Evolutionary conservation across 2,329 filamentous ascomycete genomes (phyloP), one percentile per base, ranked within the genome.

Genomic region (Eutypa lata): DNA sequence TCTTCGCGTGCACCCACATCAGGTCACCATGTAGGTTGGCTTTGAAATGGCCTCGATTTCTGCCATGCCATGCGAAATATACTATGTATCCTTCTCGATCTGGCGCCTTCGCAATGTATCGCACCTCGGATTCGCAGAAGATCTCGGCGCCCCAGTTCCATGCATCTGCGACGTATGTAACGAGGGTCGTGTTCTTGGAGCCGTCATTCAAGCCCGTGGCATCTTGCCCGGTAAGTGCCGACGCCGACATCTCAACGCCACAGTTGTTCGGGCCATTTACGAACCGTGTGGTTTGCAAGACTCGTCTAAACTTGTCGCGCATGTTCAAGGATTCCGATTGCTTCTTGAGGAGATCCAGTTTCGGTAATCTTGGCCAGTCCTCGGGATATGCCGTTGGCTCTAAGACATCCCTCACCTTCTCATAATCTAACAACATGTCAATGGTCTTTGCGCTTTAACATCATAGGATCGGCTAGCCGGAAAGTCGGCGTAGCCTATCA

Each of bases 91-190:
- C 84, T 14, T 77, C 76, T 4, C 70, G 68, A 0, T 66, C 64
- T 1, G 72, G 72, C 42, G 76, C 75, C 63, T 83, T 79, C 51
- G 81, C 76, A 48, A 89, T 73, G 61, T 87, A 81, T 44, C 81
- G 75, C 2, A 88, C 86, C 65, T 89, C 84, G 55, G 83, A 84
- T 59, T 84, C 79, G 66, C 86, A 89, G 57, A 89, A 89, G 67
- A 89, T 81, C 61, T 89, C 84, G 13, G 86, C 83, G 8, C 85
- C 86, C 83, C 84, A 86, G 61, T 87, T 86, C 85, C 84, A 88
- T 2, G 86, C 84, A 65, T 89, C 86, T 7, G 82, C 77, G 7
- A 89, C 71, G 60, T 89, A 89, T 0, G 85, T 89, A 37, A 86
- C 82, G 1, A 84, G 72, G 0, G 82, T 87, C 11, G 80, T 85